Percentiles rank a stretch among this genome's conserved stretches.
phyloP scores from a whole-genome alignment of 2,329 filamentous ascomycete genomes.

The Sclerotinia sclerotiorum region DNA sequence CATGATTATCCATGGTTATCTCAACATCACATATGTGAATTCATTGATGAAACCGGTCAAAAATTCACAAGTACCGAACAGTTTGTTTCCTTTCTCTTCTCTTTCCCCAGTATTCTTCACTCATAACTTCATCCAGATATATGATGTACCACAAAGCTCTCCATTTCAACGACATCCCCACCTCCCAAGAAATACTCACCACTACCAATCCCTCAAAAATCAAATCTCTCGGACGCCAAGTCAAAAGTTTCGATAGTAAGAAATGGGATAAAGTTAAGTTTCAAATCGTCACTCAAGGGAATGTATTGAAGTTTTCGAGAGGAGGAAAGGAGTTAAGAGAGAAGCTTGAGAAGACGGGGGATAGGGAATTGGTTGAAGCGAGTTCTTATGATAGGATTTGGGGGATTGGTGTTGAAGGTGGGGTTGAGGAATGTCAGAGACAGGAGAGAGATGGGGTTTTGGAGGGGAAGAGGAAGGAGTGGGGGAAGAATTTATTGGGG shows the following conservation, averaged over 20 bases:
- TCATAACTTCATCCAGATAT: background rate
- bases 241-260: background rate
- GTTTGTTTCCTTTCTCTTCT: background rate
- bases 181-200: background rate
- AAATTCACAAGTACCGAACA: background rate
- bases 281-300: background rate
- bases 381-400: constrained; percentile 13
- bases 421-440: constrained; percentile 1
- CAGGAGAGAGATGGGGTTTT: background rate
- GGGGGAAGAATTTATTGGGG: constrained; percentile 5
- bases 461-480: background rate
- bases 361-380: constrained; percentile 13
- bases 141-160: constrained; percentile 19
- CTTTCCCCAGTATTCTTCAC: background rate
- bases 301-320: constrained; percentile 4
- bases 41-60: background rate
- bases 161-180: background rate
- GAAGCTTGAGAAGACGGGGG: background rate
- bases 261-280: constrained; percentile 6
- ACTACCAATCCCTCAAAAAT: background rate
- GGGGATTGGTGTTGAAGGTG: background rate
- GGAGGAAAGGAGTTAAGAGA: constrained; percentile 4
- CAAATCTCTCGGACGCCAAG: background rate
- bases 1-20: background rate
- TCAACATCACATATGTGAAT: constrained; percentile 6